These are phyloP conservation scores for Lasiosphaeriaceae sp. DNA, from an alignment of 495 filamentous ascomycete genomes.

Conservation along the genomic window DNA sequence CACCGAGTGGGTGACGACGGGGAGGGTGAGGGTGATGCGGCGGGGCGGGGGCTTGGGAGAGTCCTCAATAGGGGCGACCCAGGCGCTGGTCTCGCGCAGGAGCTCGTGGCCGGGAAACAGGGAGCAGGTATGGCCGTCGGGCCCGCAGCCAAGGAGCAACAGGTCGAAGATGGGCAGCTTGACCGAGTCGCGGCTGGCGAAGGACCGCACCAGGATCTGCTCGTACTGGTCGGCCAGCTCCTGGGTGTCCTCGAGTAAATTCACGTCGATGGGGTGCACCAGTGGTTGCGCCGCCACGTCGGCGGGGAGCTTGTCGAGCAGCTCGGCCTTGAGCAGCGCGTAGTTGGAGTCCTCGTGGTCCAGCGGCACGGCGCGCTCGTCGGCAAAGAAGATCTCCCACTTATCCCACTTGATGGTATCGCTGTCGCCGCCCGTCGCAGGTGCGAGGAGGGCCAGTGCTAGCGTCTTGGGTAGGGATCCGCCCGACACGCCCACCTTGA, in stretches of 20 bases:
- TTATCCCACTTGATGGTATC: constrained; percentile 70
- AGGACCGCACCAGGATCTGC: constrained; percentile 74
- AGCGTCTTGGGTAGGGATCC: constrained; percentile 89
- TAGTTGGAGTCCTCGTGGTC: constrained; percentile 94
- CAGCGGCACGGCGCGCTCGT: constrained; percentile 91
- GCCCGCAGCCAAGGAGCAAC: constrained; percentile 85
- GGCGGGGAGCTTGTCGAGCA: constrained; percentile 79
- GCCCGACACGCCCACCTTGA: constrained; percentile 91
- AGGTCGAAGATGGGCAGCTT: constrained; percentile 93
- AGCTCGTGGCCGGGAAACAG: constrained; percentile 88
- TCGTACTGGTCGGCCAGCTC: constrained; percentile 94
- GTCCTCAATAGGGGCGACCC: constrained; percentile 86
- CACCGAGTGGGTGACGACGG: constrained; percentile 78
- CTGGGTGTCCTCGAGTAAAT: constrained; percentile 74
- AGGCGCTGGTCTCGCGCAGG: constrained; percentile 82
- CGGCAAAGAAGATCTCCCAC: constrained; percentile 98
- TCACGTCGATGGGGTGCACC: constrained; percentile 72
- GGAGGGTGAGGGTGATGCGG: constrained; percentile 87
- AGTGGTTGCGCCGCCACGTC: constrained; percentile 58
- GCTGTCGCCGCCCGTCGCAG: constrained; percentile 56
- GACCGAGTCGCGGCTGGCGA: constrained; percentile 81
- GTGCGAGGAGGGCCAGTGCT: constrained; percentile 68
- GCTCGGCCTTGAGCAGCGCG: constrained; percentile 74
- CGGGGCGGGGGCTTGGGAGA: constrained; percentile 90
- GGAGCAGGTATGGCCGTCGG: constrained; percentile 95